These are phyloP conservation scores for Boletus subluridellus DNA, from an alignment of 1,284 basidiomycete genomes.

Conservation along the genomic window DNA sequence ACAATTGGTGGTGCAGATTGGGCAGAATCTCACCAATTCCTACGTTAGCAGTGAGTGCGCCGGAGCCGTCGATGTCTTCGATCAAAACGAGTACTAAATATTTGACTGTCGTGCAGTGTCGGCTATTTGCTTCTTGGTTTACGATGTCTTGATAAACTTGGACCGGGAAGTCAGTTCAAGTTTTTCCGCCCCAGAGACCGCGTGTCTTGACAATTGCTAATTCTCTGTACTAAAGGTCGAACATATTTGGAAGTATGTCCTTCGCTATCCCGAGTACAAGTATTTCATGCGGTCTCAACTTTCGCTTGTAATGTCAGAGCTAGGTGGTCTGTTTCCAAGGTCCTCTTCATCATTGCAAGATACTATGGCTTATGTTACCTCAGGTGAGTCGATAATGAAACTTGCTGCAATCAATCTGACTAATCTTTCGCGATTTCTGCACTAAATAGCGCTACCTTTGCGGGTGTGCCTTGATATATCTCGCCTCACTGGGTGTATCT, in stretches of 20 bases:
- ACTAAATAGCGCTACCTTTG: background rate
- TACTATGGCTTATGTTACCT: background rate
- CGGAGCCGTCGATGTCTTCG: background rate
- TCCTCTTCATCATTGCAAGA: background rate
- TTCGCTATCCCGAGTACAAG: background rate
- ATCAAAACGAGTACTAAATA: background rate
- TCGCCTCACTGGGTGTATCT: background rate
- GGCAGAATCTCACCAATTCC: background rate
- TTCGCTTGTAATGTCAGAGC: background rate
- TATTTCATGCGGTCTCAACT: background rate
- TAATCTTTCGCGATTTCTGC: background rate
- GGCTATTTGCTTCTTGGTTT: background rate
- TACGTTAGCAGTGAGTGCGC: constrained; percentile 2
- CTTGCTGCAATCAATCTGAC: background rate
- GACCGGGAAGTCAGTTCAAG: constrained; percentile 3
- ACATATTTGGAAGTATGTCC: constrained; percentile 7
- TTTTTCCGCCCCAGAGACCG: background rate
- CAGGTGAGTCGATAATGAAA: background rate
- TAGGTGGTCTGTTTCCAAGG: no score
- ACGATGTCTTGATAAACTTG: constrained; percentile 7
- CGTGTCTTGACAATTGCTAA: background rate
- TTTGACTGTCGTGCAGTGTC: background rate
- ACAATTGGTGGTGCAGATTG: background rate
- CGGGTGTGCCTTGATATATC: background rate
- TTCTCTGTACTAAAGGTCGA: background rate